phyloP scores from a whole-genome alignment of 352 stramenopile species.

The Phytophthora rubi region DNA sequence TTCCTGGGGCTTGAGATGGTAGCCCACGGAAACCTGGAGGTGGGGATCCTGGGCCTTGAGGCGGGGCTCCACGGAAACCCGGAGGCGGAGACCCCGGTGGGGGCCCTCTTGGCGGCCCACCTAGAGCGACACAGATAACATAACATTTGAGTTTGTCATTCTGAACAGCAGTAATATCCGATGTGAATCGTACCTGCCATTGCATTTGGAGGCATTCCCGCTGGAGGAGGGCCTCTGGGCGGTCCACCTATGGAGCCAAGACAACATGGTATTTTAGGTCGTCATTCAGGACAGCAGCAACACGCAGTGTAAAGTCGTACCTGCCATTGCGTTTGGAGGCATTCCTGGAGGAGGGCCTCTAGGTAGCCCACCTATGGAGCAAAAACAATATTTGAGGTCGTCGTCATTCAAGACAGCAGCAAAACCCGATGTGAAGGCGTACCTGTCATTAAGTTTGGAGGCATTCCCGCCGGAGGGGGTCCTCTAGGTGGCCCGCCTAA shows the following conservation, averaged over 20 bases:
- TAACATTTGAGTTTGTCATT: not conserved
- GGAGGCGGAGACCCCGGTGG: not conserved
- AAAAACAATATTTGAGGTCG: not conserved
- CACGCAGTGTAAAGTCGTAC: slow-evolving; percentile 2
- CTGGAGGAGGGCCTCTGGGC: slow-evolving; percentile 42
- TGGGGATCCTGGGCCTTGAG: not conserved
- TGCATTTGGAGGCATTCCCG: slow-evolving; percentile 14
- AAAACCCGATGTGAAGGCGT: not conserved
- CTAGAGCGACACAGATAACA: not conserved
- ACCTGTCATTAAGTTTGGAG: slow-evolving; percentile 23
- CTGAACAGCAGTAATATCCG: not conserved
- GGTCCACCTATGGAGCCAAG: slow-evolving; percentile 10
- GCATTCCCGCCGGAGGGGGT: slow-evolving; percentile 32
- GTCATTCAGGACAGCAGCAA: not conserved
- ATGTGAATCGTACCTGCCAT: slow-evolving; percentile 19
- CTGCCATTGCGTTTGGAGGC: slow-evolving; percentile 9
- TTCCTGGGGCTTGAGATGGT: slow-evolving; percentile 21
- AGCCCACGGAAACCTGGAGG: slow-evolving; percentile 17
- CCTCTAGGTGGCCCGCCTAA: slow-evolving; percentile 36
- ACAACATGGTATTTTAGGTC: not conserved
- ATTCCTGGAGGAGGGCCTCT: slow-evolving; percentile 1
- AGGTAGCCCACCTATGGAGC: slow-evolving; percentile 23
- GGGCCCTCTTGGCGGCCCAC: slow-evolving; percentile 22
- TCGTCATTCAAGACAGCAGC: not conserved
- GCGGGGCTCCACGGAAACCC: not conserved